Evolutionary conservation across 2,329 filamentous ascomycete species (phyloP), one percentile per base, ranked within the genome.

Genomic region (Pseudopithomyces chartarum): DNA sequence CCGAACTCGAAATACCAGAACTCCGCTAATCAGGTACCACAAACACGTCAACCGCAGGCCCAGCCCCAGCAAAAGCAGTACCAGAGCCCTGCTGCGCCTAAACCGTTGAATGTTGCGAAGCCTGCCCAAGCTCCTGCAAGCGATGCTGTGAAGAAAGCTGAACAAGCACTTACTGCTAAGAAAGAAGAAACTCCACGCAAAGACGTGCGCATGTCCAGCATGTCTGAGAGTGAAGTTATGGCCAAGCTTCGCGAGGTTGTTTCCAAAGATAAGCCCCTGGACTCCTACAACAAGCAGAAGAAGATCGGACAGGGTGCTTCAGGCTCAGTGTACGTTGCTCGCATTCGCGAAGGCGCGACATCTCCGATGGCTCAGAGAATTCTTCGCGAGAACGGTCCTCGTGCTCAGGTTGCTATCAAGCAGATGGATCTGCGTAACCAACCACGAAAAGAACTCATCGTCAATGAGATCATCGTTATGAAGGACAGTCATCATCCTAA

Each of bases 401-500:
- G 91, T 61, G 91, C 91, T 48, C 92, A 97, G 74, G 95, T 99
- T 60, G 95, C 95, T 40, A 99, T 99, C 75, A 99, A 99, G 81
- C 95, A 99, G 80, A 99, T 99, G 95, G 95, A 99, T 79, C 85
- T 99, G 54, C 92, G 94, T 49, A 95, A 96, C 73, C 95, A 99
- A 77, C 95, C 95, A 46, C 86, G 95, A 57, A 99, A 99, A 82
- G 95, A 99, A 78, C 81, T 99, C 70, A 99, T 99, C 71, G 95
- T 99, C 52, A 99, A 99, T 76, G 95, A 99, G 73, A 99, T 99
- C 72, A 96, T 99, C 81, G 95, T 99, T 58, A 99, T 99, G 95
- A 97, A 98, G 81, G 95, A 99, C 80, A 97, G 92, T 82, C 91
- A 93, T 74, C 95, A 99, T 77, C 89, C 90, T 59, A 99, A 99